Evolutionary conservation across 2,329 filamentous ascomycete species (phyloP), one percentile per base, ranked within the genome.

Genomic region (Thelonectria rubi): DNA sequence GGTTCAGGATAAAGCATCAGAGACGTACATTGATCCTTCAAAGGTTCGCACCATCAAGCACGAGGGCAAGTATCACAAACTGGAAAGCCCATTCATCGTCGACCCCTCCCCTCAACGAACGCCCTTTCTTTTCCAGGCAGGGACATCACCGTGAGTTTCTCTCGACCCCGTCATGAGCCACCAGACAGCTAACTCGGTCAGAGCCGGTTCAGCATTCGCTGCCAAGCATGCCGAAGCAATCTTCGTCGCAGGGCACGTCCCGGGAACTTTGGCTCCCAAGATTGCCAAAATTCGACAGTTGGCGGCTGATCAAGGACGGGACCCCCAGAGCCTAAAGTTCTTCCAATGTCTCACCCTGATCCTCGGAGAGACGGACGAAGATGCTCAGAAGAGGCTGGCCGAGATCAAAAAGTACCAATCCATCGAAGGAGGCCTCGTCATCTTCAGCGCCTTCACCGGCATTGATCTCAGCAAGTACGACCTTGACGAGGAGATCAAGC

Each of bases 361-460:
- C 8, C 77, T 82, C 1, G 80, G 72, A 6, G 76, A 77, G 64
- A 82, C 80, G 3, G 78, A 81, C 51, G 78, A 79, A 42, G 74
- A 75, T 18, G 80, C 80, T 0, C 72, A 78, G 45, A 74, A 74
- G 8, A 81, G 81, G 62, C 79, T 78, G 30, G 72, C 78, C 10
- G 74, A 80, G 30, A 65, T 79, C 20, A 70, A 78, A 26, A 69
- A 72, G n/a, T 82, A 81, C 48, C 80, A 76, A 2, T 79, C 82
- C 56, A 70, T 73, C 0, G 80, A 82, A 58, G 80, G 80, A 0
- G 77, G 78, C 0, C 74, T 80, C 17, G 76, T 79, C 4, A 68
- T 82, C 0, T 82, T 82, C 58, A 80, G 80, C 2, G 80, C 80
- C 0, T 82, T 80, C 80, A 77, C 77, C 1, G 80, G 80, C 0